Conservation (phyloP, 2,329 filamentous ascomycete genomes). For the Chaetothyriales sp. region DNA sequence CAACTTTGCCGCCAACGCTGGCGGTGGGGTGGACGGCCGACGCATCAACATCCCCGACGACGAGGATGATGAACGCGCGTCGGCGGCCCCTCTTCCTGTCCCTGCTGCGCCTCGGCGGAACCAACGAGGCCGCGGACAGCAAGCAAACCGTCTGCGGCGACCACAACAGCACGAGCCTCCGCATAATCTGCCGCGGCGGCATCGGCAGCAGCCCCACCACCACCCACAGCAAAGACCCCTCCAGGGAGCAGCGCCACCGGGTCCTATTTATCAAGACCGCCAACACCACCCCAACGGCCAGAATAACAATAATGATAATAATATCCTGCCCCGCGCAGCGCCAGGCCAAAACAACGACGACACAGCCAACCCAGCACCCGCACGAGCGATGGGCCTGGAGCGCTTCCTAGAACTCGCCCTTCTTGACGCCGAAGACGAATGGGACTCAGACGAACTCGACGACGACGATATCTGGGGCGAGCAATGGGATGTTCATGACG, state of each 20-base stretch:
- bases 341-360: slow-evolving; percentile 15
- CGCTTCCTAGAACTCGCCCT: slow-evolving; percentile 39
- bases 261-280: no score
- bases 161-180: background rate
- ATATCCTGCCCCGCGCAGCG: slow-evolving; percentile 8
- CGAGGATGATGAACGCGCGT: background rate
- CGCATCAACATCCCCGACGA: slow-evolving; percentile 11
- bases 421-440: slow-evolving; percentile 44
- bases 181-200: background rate
- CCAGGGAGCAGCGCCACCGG: background rate
- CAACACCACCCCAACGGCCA: no score
- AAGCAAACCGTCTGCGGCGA: slow-evolving; percentile 6
- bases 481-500: slow-evolving; percentile 1
- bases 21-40: slow-evolving; percentile 4
- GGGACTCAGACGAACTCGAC: slow-evolving; percentile 46
- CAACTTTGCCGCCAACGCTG: slow-evolving; percentile 14
- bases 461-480: slow-evolving; percentile 18
- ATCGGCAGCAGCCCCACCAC: background rate
- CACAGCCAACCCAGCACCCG: slow-evolving; percentile 5
- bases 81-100: slow-evolving; percentile 4
- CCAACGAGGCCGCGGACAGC: slow-evolving; percentile 8
- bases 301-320: background rate
- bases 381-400: slow-evolving; percentile 28
- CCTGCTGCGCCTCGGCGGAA: slow-evolving; percentile 10
- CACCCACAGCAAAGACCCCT: no score